Evolutionary conservation across 768 basidiomycete species (phyloP).

Genomic region (Mycena leptocephala): DNA sequence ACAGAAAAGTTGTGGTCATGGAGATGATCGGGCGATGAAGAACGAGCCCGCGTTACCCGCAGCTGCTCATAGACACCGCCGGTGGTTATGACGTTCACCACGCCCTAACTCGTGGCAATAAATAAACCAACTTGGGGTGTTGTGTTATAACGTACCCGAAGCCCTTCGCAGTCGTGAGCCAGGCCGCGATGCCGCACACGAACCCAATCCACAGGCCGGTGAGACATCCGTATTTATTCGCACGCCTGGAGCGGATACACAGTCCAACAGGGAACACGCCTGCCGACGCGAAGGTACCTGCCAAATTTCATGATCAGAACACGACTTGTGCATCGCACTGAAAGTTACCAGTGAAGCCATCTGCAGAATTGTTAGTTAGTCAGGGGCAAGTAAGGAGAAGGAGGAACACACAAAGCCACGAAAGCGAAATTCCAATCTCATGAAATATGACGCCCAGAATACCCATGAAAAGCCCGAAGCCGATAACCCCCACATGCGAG

Average conservation of each 20-base stretch:
- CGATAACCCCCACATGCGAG: conserved; percentile 28
- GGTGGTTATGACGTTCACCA: conserved; percentile 20
- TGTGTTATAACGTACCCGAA: too few relatives aligned
- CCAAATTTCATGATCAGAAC: too few relatives aligned
- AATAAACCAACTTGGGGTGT: too few relatives aligned
- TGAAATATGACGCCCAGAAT: not conserved
- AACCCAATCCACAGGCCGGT: conserved; percentile 31
- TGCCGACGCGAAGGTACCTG: conserved; percentile 30
- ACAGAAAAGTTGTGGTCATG: not conserved
- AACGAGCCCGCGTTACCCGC: conserved; percentile 33
- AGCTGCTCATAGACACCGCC: conserved; percentile 31
- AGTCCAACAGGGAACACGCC: conserved; percentile 35
- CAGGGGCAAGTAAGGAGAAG: not conserved
- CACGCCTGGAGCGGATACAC: conserved; percentile 17
- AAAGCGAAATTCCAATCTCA: not conserved
- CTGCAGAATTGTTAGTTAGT: not conserved
- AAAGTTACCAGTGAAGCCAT: conserved; percentile 12
- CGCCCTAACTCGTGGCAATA: not conserved
- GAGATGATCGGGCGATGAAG: conserved; percentile 28
- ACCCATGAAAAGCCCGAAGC: conserved; percentile 18
- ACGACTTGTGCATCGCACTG: too few relatives aligned
- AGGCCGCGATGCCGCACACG: conserved; percentile 27
- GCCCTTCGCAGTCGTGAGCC: conserved; percentile 31
- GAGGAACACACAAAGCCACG: conserved; percentile 21
- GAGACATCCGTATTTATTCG: conserved; percentile 25